A percentile compares a stretch with the other conserved stretches of the same genome.
phyloP scores from a whole-genome alignment of 441 rosid genomes.

The Geranium incanum region DNA sequence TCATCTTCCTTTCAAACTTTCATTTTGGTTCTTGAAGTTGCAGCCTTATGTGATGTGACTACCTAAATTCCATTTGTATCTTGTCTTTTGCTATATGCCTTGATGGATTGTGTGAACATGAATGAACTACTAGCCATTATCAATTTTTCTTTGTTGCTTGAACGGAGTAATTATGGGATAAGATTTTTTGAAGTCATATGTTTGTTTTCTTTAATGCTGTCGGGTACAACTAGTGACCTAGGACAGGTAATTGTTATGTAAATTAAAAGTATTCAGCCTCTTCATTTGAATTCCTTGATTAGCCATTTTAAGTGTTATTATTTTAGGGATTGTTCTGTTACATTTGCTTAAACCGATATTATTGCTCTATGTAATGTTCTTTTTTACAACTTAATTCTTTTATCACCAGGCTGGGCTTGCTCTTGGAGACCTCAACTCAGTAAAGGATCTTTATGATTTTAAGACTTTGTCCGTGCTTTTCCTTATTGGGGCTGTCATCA shows the following conservation, averaged over 20 bases:
- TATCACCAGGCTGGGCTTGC: slow-evolving; percentile 79
- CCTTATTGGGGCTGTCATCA: slow-evolving; percentile 70
- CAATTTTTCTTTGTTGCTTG: no score
- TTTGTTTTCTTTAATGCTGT: not conserved
- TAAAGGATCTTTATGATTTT: slow-evolving; percentile 81
- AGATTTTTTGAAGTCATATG: no score
- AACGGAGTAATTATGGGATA: no score
- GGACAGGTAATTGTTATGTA: not conserved
- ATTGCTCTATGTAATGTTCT: not conserved
- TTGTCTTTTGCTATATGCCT: not conserved
- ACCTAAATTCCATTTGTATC: not conserved
- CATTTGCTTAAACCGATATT: not conserved
- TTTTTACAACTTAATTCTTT: slow-evolving; percentile 11
- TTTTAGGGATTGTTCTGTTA: not conserved
- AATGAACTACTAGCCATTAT: no score
- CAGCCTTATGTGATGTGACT: not conserved
- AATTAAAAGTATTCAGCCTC: not conserved
- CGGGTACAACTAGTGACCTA: not conserved
- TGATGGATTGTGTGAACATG: no score
- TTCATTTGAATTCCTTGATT: not conserved
- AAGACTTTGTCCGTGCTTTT: slow-evolving; percentile 77
- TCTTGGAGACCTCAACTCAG: slow-evolving; percentile 84
- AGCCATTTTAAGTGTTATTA: not conserved
- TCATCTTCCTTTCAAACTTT: not conserved
- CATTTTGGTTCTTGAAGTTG: not conserved